Evolutionary conservation across 495 filamentous ascomycete species (phyloP).

Genomic region (Penicillium turbatum): DNA sequence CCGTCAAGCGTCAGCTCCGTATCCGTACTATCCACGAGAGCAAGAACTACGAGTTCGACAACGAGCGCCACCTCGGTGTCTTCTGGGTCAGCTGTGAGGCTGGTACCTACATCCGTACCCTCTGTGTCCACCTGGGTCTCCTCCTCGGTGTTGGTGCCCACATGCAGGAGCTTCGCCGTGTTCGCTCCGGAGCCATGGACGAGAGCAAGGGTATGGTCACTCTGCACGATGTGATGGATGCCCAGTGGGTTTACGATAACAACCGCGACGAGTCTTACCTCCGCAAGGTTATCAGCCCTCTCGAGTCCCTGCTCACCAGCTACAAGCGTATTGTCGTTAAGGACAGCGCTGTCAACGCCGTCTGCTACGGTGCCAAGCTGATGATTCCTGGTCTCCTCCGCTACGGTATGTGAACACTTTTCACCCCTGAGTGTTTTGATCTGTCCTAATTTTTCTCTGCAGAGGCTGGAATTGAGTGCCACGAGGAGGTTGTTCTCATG

Average conservation of each 20-base stretch:
- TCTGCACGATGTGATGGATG: conserved; percentile 91
- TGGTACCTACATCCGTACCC: conserved; percentile 95
- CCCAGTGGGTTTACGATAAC: conserved; percentile 91
- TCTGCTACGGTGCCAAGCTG: conserved; percentile 96
- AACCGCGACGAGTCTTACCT: conserved; percentile 83
- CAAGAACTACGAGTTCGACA: conserved; percentile 94
- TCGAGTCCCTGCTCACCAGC: conserved; percentile 83
- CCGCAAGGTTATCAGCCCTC: conserved; percentile 78
- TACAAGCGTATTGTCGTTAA: conserved; percentile 98
- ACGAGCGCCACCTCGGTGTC: conserved; percentile 93
- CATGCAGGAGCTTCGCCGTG: conserved; percentile 97
- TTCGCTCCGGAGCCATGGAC: conserved; percentile 90
- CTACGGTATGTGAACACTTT: conserved; percentile 57
- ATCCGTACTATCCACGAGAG: conserved; percentile 95
- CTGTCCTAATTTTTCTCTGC: conserved; percentile 22
- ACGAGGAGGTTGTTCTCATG: conserved; percentile 93
- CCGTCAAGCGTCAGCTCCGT: conserved; percentile 96
- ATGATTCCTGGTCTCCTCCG: conserved; percentile 94
- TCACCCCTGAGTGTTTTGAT: conserved; percentile 14
- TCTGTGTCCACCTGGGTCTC: conserved; percentile 93
- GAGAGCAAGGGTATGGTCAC: conserved; percentile 86
- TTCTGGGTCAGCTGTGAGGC: conserved; percentile 99
- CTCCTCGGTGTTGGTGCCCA: conserved; percentile 92
- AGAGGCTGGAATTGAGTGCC: conserved; percentile 82
- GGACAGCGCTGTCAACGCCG: conserved; percentile 90